A percentile compares a stretch with the other conserved stretches of the same genome.
These are phyloP conservation scores for Schwanniomyces pseudopolymorphus DNA, from an alignment of 805 yeast genomes.

Conservation along the genomic window DNA sequence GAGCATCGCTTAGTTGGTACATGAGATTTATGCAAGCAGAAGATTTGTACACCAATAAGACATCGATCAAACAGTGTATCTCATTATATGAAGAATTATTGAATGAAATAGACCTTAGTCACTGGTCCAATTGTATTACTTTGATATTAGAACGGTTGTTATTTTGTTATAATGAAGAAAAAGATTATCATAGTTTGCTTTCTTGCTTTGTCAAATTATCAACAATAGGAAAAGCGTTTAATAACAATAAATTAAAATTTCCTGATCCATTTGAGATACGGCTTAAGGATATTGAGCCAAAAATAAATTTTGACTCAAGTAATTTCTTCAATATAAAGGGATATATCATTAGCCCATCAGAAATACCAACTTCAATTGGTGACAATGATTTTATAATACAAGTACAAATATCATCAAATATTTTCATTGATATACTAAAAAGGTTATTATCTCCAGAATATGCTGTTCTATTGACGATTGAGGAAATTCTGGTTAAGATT, in stretches of 20 bases:
- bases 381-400: neutral
- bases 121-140: conserved; percentile 38
- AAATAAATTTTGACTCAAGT: neutral
- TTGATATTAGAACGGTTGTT: conserved; percentile 36
- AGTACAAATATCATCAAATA: neutral
- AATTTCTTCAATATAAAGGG: neutral
- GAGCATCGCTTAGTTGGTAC: neutral
- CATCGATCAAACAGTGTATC: neutral
- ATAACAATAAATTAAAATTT: neutral
- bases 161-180: conserved; percentile 32
- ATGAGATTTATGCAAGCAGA: neutral
- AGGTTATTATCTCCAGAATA: conserved; percentile 4
- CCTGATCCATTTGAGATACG: neutral
- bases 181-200: conserved; percentile 16
- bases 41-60: neutral
- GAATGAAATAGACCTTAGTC: conserved; percentile 8
- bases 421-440: conserved; percentile 8
- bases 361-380: neutral
- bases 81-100: neutral
- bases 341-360: neutral
- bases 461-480: conserved; percentile 6
- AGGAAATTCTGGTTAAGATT: conserved; percentile 10
- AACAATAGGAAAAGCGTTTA: neutral
- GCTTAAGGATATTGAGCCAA: neutral
- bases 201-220: neutral